Evolutionary conservation across 345 rosid species (phyloP).

Genomic region (Gossypium longicalyx): DNA sequence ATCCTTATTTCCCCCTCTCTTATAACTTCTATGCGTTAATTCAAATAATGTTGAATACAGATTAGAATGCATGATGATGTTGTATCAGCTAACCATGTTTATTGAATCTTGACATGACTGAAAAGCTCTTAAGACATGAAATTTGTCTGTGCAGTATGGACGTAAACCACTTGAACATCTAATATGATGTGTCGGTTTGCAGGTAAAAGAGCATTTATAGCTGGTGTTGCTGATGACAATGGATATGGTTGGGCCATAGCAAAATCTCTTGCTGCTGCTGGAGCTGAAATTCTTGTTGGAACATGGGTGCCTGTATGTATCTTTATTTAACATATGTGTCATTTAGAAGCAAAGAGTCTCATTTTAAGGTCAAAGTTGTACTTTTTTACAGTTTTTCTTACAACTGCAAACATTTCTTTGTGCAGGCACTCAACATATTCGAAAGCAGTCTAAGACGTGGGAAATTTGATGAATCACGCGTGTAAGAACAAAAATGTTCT

Average conservation of each 20-base stretch:
- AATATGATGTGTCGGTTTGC: slow-evolving; percentile 14
- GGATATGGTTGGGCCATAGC: slow-evolving; percentile 99
- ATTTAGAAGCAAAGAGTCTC: not conserved
- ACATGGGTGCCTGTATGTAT: slow-evolving; percentile 97
- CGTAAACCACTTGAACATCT: not conserved
- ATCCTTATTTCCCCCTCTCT: not conserved
- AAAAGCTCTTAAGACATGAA: not conserved
- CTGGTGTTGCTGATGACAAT: slow-evolving; percentile 95
- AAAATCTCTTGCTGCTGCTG: slow-evolving; percentile 96
- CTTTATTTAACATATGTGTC: not conserved
- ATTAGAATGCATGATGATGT: not conserved
- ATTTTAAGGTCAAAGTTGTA: slow-evolving; percentile 2
- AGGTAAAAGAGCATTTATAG: slow-evolving; percentile 97
- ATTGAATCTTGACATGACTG: not conserved
- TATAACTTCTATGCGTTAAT: not conserved
- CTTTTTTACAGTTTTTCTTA: not conserved
- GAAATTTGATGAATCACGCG: slow-evolving; percentile 85
- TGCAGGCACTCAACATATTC: slow-evolving; percentile 86
- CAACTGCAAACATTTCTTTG: slow-evolving; percentile 24
- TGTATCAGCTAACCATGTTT: not conserved
- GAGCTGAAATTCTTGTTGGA: slow-evolving; percentile 94
- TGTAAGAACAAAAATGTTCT: slow-evolving; percentile 43
- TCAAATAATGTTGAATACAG: not conserved
- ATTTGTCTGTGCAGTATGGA: not conserved
- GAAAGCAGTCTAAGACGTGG: slow-evolving; percentile 93